These are phyloP conservation scores for Holtermannia corniformis DNA, from an alignment of 768 basidiomycete species.

Conservation along the genomic window DNA sequence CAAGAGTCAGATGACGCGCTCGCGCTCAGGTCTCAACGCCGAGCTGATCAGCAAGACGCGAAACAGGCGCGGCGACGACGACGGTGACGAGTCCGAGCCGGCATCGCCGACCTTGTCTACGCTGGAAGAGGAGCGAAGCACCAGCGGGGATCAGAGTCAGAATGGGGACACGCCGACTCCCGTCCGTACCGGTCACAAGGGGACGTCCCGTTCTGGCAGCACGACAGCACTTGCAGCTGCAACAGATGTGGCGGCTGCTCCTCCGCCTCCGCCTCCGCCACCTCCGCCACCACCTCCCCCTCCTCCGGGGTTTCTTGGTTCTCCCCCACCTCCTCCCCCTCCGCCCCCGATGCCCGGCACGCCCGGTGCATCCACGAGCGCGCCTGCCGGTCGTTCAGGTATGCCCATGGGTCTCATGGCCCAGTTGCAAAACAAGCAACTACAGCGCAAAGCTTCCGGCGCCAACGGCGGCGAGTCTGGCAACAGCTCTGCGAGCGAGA, in stretches of 20 bases:
- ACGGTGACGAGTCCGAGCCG: neutral
- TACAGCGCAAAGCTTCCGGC: neutral
- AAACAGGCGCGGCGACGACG: neutral
- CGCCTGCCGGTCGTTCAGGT: neutral
- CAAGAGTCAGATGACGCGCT: neutral
- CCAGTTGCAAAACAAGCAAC: neutral
- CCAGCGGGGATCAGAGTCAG: too few relatives aligned
- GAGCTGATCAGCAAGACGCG: neutral
- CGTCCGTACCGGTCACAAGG: neutral
- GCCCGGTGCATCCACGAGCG: slow-evolving; percentile 16
- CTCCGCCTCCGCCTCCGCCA: slow-evolving; percentile 38
- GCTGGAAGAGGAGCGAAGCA: slow-evolving; percentile 5
- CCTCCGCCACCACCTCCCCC: slow-evolving; percentile 19
- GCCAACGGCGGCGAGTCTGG: slow-evolving; percentile 34
- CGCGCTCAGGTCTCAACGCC: neutral
- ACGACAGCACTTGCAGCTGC: too few relatives aligned
- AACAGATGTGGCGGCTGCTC: slow-evolving; percentile 21
- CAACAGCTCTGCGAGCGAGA: slow-evolving; percentile 27
- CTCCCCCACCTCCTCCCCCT: slow-evolving; percentile 4
- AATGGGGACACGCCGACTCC: neutral
- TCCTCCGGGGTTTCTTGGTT: slow-evolving; percentile 5
- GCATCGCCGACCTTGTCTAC: slow-evolving; percentile 17
- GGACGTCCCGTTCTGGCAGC: neutral
- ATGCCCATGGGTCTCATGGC: neutral
- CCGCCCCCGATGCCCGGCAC: slow-evolving; percentile 14